Evolutionary conservation across 805 yeast genomes (phyloP), one percentile per base, ranked within the genome.

Genomic region (Candida sanyiensis): DNA sequence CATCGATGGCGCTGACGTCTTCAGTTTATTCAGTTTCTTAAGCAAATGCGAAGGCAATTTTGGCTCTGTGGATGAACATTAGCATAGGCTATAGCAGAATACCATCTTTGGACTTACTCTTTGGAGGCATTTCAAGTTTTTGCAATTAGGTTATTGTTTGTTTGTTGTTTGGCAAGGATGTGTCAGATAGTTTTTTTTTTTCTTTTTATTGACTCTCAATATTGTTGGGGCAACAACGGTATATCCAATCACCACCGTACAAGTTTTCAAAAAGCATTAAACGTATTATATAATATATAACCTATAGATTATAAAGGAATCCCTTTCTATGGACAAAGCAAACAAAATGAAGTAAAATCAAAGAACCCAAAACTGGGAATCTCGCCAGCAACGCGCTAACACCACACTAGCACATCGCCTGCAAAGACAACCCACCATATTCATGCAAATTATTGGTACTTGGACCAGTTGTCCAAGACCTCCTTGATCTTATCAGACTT

Each of bases 401-500:
- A 51, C 56, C 56, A 51, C 56, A 51, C 56, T 51, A 42, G 46
- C 42, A 39, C 15, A 16, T 16, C 17, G 7, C 24, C 7, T 20
- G 6, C 19, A 36, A 5, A 21, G n/a, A 26, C 2, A 19, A 9
- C 20, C 6, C 20, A 12, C 16, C 35, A 10, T 13, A 16, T 23
- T 10, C 16, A 28, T 24, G 25, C 26, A 31, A 36, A 31, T 46
- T 50, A 51, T 60, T 72, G 79, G 63, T 83, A 90, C 51, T 74
- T 69, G 57, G 87, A 97, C 99, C 99, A 93, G 75, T 88, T 87
- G 49, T 93, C 97, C 49, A 93, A 68, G 53, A 93, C 84, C 36
- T 75, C 70, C 72, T 87, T 87, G 61, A 94, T 84, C 75, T 85
- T 87, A 39, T 86, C 95, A 36, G 95, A 84, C 30, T 83, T 80